Conservation (phyloP, 2,329 filamentous ascomycete genomes). For the Orbilia javanica region DNA sequence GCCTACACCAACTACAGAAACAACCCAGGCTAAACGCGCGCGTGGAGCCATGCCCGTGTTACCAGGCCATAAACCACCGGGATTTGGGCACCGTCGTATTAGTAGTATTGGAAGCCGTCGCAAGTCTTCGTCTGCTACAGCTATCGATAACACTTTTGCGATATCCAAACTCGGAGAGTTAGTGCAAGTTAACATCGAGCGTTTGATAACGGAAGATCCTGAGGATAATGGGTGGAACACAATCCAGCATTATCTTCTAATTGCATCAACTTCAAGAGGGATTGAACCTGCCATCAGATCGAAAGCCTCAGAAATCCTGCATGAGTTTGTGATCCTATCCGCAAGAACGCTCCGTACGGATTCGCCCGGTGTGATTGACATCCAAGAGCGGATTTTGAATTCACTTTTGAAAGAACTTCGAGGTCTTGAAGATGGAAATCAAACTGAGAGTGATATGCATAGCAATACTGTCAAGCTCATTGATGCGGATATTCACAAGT, state of each 20-base stretch:
- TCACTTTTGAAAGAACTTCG: constrained; percentile 65
- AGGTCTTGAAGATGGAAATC: constrained; percentile 74
- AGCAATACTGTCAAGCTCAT: constrained; percentile 64
- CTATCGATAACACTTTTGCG: constrained; percentile 73
- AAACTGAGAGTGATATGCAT: constrained; percentile 70
- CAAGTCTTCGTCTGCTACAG: constrained; percentile 55
- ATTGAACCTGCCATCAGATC: constrained; percentile 67
- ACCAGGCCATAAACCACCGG: constrained; percentile 69
- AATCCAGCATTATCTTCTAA: constrained; percentile 72
- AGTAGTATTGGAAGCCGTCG: constrained; percentile 39
- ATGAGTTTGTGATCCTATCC: constrained; percentile 68
- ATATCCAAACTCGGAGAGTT: constrained; percentile 80
- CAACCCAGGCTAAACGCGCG: constrained; percentile 58
- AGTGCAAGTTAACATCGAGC: constrained; percentile 78
- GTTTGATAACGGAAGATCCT: constrained; percentile 77
- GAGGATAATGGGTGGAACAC: constrained; percentile 80
- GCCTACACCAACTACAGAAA: constrained; percentile 38
- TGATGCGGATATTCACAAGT: constrained; percentile 83
- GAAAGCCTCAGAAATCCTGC: constrained; percentile 69
- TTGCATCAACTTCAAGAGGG: constrained; percentile 66
- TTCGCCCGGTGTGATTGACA: constrained; percentile 64
- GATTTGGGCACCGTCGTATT: constrained; percentile 63
- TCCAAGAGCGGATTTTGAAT: constrained; percentile 65
- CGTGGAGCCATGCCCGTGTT: constrained; percentile 62
- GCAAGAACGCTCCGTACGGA: constrained; percentile 65